Evolutionary conservation across 2,329 filamentous ascomycete genomes (phyloP), one percentile per base, ranked within the genome.

Genomic region (Periconia sp.): DNA sequence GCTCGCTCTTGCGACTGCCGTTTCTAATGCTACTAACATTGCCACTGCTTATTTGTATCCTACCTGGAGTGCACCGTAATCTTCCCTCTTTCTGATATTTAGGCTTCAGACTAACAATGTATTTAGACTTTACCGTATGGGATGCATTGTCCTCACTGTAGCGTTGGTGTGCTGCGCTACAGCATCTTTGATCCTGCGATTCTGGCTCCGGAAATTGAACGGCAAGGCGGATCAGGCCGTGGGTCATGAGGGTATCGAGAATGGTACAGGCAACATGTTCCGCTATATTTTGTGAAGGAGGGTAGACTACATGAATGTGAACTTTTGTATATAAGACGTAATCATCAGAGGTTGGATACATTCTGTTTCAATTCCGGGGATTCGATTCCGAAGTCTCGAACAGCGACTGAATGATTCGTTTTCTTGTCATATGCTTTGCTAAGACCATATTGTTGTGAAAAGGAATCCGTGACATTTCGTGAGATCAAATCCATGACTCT

Each of bases 21-120:
- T 66, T 6, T 62, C 58, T n/a, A 69, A 69, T 37, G 53, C 57
- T 1, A 68, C 67, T 3, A 63, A 57, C 4, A 68, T 69, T 5
- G 70, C 70, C 24, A 68, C 50, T n/a, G 51, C 56, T 12, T 57
- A 55, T 22, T 25, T 57, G 13, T 57, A 57, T n/a, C 54, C 54
- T 30, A 35, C 46, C 2, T 50, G 49, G 48, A 50, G 38, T 30
- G 54, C 51, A 29, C 54, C 52, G 50, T 53, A 45, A 42, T 37
- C 41, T 15, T 37, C 24, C 11, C 26, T 16, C 11, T n/a, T 11
- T 31, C 4, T 13, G n/a, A 3, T 11, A 16, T 16, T 23, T 4
- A 5, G 18, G 4, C 9, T 4, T 2, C 7, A 16, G 7, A 17
- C 11, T 31, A 17, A 36, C 4, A n/a, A 0, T 10, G 0, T 0